A percentile compares a stretch with the other conserved stretches of the same genome.
These are phyloP conservation scores for Styphnolobium japonicum DNA, from an alignment of 306 rosid genomes.

Conservation along the genomic window DNA sequence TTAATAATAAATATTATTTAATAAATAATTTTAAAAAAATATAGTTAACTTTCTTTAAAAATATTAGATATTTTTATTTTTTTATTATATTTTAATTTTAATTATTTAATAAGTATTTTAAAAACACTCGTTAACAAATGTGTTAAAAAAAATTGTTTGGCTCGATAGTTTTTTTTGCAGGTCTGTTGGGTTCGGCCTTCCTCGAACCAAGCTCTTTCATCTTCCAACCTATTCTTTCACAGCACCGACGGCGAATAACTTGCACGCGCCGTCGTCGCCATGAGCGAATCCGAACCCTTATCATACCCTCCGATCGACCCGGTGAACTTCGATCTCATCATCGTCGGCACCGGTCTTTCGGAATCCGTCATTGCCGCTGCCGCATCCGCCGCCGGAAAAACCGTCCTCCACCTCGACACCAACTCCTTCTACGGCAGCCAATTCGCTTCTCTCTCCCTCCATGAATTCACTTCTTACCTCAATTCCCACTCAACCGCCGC, in stretches of 20 bases:
- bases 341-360: conserved; percentile 72
- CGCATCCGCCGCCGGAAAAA: conserved; percentile 63
- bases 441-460: conserved; percentile 59
- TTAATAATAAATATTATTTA: too few relatives aligned
- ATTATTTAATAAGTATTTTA: too few relatives aligned
- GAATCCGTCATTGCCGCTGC: conserved; percentile 75
- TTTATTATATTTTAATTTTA: too few relatives aligned
- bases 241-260: conserved; percentile 14
- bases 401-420: conserved; percentile 81
- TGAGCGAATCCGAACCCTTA: conserved; percentile 38
- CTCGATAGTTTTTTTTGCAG: too few relatives aligned
- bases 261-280: conserved; percentile 39
- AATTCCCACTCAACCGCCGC: conserved; percentile 32
- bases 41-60: too few relatives aligned
- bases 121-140: too few relatives aligned
- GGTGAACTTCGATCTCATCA: conserved; percentile 61
- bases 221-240: not conserved
- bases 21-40: too few relatives aligned
- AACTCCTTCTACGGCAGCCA: conserved; percentile 72
- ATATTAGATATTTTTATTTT: too few relatives aligned
- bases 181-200: not conserved
- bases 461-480: conserved; percentile 61
- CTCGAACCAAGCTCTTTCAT: not conserved
- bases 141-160: too few relatives aligned
- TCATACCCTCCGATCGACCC: conserved; percentile 76